phyloP scores from a whole-genome alignment of 495 filamentous ascomycete species.

The Trichoderma parareesei region DNA sequence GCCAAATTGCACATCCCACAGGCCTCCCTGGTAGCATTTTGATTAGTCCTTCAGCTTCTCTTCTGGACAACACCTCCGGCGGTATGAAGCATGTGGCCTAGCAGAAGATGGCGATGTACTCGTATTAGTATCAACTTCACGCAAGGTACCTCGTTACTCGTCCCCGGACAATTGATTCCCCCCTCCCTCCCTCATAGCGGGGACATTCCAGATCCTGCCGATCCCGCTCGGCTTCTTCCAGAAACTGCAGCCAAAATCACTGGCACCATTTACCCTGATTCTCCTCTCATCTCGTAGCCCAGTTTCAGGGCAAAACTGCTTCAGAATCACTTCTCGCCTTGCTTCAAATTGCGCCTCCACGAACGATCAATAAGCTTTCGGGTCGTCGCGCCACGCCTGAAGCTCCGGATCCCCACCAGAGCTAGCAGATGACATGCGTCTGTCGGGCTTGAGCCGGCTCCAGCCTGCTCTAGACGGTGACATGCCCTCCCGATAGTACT shows the following conservation, averaged over 20 bases:
- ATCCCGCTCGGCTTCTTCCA: background rate
- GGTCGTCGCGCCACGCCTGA: background rate
- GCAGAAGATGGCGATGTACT: no score
- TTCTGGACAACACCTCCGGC: no score
- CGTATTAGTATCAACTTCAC: no score
- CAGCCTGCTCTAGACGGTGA: background rate
- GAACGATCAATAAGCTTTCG: background rate
- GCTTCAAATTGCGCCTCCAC: background rate
- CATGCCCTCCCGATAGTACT: background rate
- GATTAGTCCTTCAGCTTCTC: no score
- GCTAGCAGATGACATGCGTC: background rate
- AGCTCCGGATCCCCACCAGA: background rate
- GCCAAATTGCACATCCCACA: no score
- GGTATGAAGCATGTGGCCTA: no score
- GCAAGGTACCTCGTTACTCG: no score
- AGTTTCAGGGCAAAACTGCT: no score
- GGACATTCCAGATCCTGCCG: slow-evolving; percentile 4
- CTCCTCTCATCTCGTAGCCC: background rate
- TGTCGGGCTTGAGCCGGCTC: slow-evolving; percentile 2
- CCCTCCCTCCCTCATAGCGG: background rate
- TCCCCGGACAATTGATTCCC: background rate
- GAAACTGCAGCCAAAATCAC: background rate
- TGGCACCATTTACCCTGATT: background rate
- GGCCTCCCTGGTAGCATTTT: no score
- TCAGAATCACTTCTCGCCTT: background rate